Base-by-base conservation (phyloP, 148 eudicot species). In the Vaccinium vitisidaea region DNA sequence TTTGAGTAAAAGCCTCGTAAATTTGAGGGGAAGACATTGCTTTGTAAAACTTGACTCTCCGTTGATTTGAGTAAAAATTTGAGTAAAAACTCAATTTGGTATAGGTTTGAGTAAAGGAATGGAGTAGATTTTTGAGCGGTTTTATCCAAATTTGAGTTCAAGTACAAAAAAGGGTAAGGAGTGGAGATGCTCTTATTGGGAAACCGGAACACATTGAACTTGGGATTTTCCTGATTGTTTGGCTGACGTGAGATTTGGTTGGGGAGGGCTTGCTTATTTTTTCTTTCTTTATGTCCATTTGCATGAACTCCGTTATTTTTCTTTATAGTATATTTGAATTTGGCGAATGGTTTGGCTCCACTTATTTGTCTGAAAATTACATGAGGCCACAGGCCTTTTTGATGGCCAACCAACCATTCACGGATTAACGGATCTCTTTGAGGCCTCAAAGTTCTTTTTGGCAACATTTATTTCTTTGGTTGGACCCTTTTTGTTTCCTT, bases 381-480 rank as follows among this genome's bases (percentile, higher is more conserved):
- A 52, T 12, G 67, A 25, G 21, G 39, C 43, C 81, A 53, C 32
- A 50, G 48, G 39, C 84, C 48, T 67, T 21, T 50, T 70, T 82
- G 12, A 50, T 49, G 84, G 84, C 84, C 84, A 82, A 19, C 76
- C 52, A 25, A 49, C 75, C 83, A 63, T 63, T 61, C 84, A 48
- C 43, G 76, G 76, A 59, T 23, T 27, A 36, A 54, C 30, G 11
- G 12, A 65, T 46, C 32, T 67, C 36, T 49, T 11, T 50, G 71
- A 70, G 76, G n/a, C 76, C 58, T 52, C 36, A 43, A 0, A 3
- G 0, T 8, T 56, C 39, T 32, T 56, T 32, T 54, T 3, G 10
- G 39, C 61, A 78, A 53, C 27, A 15, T 30, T 79, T 32, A 36
- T 80, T 48, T 77, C 9, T 12, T 16, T 39, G 23, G 32, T 23